Percentiles rank a stretch among this genome's conserved stretches.
Conservation (phyloP, 2,329 filamentous ascomycete genomes). For the Blastomyces gilchristii region DNA sequence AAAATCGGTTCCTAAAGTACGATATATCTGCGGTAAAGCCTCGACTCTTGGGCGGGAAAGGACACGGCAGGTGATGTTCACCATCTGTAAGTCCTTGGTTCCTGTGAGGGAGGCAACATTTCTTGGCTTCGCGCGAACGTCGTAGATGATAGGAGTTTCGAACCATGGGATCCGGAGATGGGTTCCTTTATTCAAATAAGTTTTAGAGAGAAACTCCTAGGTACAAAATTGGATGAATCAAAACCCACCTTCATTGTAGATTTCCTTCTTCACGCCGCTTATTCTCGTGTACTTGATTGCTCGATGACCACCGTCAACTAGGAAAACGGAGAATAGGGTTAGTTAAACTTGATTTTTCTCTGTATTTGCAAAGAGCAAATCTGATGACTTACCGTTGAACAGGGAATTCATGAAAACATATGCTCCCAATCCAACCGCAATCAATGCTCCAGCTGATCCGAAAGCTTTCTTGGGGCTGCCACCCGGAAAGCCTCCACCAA, state of each 20-base stretch:
- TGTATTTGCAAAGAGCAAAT: conserved; percentile 9
- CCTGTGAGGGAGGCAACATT: conserved; percentile 95
- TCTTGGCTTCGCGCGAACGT: conserved; percentile 93
- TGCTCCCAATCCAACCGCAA: conserved; percentile 41
- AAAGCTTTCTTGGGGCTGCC: conserved; percentile 35
- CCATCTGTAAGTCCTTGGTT: conserved; percentile 99
- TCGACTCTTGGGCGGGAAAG: conserved; percentile 81
- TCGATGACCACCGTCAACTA: conserved; percentile 93
- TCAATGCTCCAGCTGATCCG: conserved; percentile 44
- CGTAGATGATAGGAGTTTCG: conserved; percentile 92
- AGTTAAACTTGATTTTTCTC: conserved; percentile 12
- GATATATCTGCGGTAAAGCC: conserved; percentile 91
- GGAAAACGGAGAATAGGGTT: conserved; percentile 8
- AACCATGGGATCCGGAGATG: conserved; percentile 94
- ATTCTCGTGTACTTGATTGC: conserved; percentile 96
- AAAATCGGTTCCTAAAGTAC: conserved; percentile 89
- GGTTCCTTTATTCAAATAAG: conserved; percentile 54
- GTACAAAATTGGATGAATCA: conserved; percentile 1
- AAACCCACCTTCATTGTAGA: conserved; percentile 75
- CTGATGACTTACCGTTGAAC: conserved; percentile 49
- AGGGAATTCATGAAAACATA: conserved; percentile 45
- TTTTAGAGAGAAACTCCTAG: conserved; percentile 4
- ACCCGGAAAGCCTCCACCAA: conserved; percentile 43
- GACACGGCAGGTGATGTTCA: conserved; percentile 99
- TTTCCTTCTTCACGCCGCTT: conserved; percentile 89